Evolutionary conservation across 1,284 basidiomycete species (phyloP), one percentile per base, ranked within the genome.

Genomic region (Leccinum pachyderme): DNA sequence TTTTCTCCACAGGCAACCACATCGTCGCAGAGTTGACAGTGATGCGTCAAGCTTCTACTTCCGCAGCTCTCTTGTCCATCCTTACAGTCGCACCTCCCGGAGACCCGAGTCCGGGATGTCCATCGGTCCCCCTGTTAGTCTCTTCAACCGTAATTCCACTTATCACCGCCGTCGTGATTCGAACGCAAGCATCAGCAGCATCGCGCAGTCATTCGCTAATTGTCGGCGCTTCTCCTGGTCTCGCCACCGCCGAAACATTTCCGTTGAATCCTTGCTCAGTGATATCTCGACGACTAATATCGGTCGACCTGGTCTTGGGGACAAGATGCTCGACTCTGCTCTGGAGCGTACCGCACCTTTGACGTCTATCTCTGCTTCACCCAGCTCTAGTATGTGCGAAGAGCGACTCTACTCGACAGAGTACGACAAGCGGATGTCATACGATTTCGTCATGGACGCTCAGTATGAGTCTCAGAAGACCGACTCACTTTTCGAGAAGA

Each of bases 241-340:
- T 6, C 76, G 77, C 41, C 89, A 86, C 61, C 76, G 75, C 12
- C 79, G 77, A n/a, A 81, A 86, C 15, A 65, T 70, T 22, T 90
- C 87, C 0, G 64, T 77, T 3, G 89, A 90, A 58, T 92, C 89
- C 0, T 67, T 81, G 33, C 72, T 78, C 61, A 92, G 89, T 54
- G 82, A 85, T 52, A 81, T 81, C 59, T 86, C 86, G 2, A 77
- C 74, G 3, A 71, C 75, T 58, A 77, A 79, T 9, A 67, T 89
- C 4, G 84, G 77, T 3, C 79, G 91, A 22, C 91, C 91, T 2
- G 89, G 86, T 2, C 71, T 94, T 3, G 91, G 92, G 0, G 92
- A 93, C 65, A 91, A 93, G 77, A 93, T 94, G 91, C 91, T 94
- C 63, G 83, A 88, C 29, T 81, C 76, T 18, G 74, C 74, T n/a